phyloP scores from a whole-genome alignment of 345 rosid genomes.

The Bruguiera parviflora region DNA sequence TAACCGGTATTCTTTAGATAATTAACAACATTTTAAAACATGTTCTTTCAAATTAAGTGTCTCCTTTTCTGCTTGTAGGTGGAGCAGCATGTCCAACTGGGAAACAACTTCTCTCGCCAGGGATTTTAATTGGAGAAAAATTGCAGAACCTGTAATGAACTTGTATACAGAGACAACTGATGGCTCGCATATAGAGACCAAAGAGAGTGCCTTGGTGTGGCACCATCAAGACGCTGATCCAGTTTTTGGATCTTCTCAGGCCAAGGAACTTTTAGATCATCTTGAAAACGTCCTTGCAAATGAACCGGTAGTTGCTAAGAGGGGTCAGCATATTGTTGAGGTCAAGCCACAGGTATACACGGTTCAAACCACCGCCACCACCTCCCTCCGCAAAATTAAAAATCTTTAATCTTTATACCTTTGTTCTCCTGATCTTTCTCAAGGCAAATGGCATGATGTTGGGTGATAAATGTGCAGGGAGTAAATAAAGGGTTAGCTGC shows the following conservation, averaged over 20 bases:
- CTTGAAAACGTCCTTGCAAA: slow-evolving; percentile 61
- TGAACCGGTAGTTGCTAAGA: slow-evolving; percentile 54
- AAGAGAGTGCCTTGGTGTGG: slow-evolving; percentile 72
- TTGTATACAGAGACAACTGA: slow-evolving; percentile 60
- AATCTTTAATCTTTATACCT: not conserved
- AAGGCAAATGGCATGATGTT: slow-evolving; percentile 4
- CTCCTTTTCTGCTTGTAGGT: slow-evolving; percentile 31
- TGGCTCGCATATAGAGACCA: slow-evolving; percentile 59
- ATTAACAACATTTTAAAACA: not conserved
- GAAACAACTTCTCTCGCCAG: slow-evolving; percentile 36
- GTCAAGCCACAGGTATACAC: slow-evolving; percentile 57
- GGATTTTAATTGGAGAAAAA: slow-evolving; percentile 57
- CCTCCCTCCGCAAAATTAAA: too few species aligned
- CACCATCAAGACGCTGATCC: slow-evolving; percentile 66
- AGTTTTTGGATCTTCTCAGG: slow-evolving; percentile 59
- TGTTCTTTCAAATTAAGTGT: not conserved
- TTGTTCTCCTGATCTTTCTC: not conserved
- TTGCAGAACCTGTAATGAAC: slow-evolving; percentile 52
- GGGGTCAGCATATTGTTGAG: slow-evolving; percentile 64
- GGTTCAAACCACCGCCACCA: not conserved
- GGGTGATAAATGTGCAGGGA: slow-evolving; percentile 20
- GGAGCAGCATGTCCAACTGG: slow-evolving; percentile 49
- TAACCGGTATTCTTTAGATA: not conserved
- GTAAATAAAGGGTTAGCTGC: slow-evolving; percentile 26
- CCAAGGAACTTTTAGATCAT: slow-evolving; percentile 63